phyloP scores from a whole-genome alignment of 495 filamentous ascomycete genomes.

The Penicillium flavigenum region DNA sequence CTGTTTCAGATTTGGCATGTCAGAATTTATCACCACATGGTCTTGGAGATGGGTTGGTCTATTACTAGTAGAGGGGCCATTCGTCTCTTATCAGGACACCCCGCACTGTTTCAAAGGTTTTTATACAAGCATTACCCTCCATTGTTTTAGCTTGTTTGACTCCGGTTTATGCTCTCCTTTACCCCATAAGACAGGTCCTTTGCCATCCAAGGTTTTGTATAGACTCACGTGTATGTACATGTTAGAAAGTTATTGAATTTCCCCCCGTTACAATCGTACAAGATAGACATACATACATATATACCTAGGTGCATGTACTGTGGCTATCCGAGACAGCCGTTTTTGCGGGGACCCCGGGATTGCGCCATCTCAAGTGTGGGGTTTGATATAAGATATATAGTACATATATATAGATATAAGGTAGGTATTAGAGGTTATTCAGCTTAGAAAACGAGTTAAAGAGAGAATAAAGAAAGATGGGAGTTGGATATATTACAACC shows the following conservation, averaged over 20 bases:
- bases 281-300: not conserved
- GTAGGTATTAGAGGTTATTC: not conserved
- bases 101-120: too few species aligned
- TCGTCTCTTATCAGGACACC: not conserved
- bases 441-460: not conserved
- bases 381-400: not conserved
- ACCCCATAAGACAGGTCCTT: too few species aligned
- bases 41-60: not conserved
- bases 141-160: not conserved
- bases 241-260: not conserved
- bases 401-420: not conserved
- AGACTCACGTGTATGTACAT: not conserved
- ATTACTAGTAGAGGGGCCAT: not conserved
- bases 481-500: not conserved
- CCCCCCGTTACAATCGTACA: not conserved
- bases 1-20: not conserved
- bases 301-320: not conserved
- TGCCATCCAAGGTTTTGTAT: not conserved
- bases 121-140: not conserved
- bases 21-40: not conserved
- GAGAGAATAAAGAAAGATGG: not conserved
- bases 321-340: conserved; percentile 3
- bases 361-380: not conserved
- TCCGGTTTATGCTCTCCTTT: too few species aligned
- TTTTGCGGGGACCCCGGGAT: conserved; percentile 13